Evolutionary conservation across 306 rosid species (phyloP), one percentile per base, ranked within the genome.

Genomic region (Citrullus mucosospermus): DNA sequence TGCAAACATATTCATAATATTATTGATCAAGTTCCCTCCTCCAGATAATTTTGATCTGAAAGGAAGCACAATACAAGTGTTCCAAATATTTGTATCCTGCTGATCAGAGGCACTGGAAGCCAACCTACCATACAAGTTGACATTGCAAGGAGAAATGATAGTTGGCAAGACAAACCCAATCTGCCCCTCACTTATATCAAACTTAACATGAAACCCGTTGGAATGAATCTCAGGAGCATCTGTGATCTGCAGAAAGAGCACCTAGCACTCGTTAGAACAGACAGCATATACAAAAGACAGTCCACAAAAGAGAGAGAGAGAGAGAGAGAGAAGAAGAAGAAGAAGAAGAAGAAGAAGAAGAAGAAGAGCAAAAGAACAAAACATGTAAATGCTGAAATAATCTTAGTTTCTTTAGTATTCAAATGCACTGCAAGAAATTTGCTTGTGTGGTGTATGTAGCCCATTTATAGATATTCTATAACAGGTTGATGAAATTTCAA

Each of bases 151-250:
- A 84, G 96, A 91, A 76, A 94, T 81, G 32, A 84, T 62, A 69
- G 98, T 87, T 55, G 98, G 98, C 88, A 94, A 84, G 85, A 94
- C 93, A 86, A 94, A 94, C 82, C 98, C 98, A 85, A 94, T 92
- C 83, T 94, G 97, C 46, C 95, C 98, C 83, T 94, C 96, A 79
- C 95, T 87, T 59, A 89, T 89, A 83, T 92, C 98, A 87, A 94
- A 94, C 90, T 94, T 94, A 80, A 90, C 87, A 85, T 94, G 98
- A 82, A 94, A 94, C 39, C 98, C 97, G 81, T 94, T 92, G 77
- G 98, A 94, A 85, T 94, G 98, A 84, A 94, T 94, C 88, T 94
- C 96, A 38, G 98, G 98, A 84, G 93, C 91, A 88, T 94, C 96
- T 43, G 98, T 92, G 79, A 94, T 88, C 98, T 94, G 91, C 82